Conservation (phyloP, 441 rosid species). For the Melastoma candidum region DNA sequence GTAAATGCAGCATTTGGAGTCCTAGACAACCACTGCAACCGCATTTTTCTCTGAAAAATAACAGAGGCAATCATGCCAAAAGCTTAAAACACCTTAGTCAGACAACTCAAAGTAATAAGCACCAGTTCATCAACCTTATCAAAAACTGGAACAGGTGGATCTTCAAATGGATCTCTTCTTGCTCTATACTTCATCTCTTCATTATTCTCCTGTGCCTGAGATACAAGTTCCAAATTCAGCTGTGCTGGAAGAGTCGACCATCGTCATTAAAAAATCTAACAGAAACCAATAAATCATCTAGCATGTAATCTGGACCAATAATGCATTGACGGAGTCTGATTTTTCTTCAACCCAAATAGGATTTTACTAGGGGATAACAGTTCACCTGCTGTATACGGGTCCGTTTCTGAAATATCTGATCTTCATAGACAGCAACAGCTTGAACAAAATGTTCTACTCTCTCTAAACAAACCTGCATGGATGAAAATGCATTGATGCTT, state of each 20-base stretch:
- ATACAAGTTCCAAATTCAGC: slow-evolving; percentile 9
- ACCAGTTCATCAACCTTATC: slow-evolving; percentile 57
- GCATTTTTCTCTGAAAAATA: not conserved
- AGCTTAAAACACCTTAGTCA: not conserved
- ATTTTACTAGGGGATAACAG: no score
- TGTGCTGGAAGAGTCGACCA: no score
- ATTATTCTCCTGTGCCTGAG: slow-evolving; percentile 63
- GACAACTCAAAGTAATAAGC: not conserved
- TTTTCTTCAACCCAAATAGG: no score
- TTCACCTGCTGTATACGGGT: slow-evolving; percentile 73
- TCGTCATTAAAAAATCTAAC: no score
- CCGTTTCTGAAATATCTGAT: slow-evolving; percentile 93
- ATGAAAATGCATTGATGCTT: not conserved
- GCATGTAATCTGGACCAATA: no score
- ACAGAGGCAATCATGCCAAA: not conserved
- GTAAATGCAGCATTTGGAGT: no score
- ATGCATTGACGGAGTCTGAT: no score
- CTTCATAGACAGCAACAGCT: slow-evolving; percentile 75
- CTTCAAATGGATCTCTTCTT: slow-evolving; percentile 61
- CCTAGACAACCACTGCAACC: no score
- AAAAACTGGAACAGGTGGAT: slow-evolving; percentile 37
- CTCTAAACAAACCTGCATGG: slow-evolving; percentile 54
- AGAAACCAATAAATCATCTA: no score
- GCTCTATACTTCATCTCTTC: slow-evolving; percentile 66
- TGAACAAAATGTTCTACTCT: slow-evolving; percentile 87